Evolutionary conservation across 2,329 filamentous ascomycete species (phyloP), one percentile per base, ranked within the genome.

Genomic region (Phialocephala sp.): DNA sequence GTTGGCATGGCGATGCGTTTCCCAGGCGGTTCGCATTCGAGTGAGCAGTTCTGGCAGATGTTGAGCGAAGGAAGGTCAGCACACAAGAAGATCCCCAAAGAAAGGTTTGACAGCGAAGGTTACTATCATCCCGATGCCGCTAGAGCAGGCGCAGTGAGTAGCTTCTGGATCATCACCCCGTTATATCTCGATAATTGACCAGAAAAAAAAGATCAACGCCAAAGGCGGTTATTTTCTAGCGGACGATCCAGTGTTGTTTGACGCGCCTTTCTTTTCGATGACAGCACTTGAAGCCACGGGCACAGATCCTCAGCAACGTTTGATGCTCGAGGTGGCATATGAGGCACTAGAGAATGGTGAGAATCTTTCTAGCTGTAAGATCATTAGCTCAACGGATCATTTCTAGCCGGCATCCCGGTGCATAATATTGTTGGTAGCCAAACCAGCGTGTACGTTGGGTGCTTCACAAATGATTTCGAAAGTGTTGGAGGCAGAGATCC

Each of bases 41-140:
- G 82, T 66, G 88, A 92, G 64, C 84, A 85, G 62, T 86, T 93
- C 39, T 93, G 91, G 91, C 87, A 91, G 66, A 81, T 93, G 12
- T 82, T 93, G 27, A 85, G 87, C 74, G 88, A 90, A 76, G 90
- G 90, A 14, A 83, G 92, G 9, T 90, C 92, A 74, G 90, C 57
- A 24, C 74, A 72, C 71, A 61, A 57, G 15, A 65, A 71, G 36
- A 69, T 78, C 18, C 76, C 75, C 15, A n/a, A 50, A 9, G 54
- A 63, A 11, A 79, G 84, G 2, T 79, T 85, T 66, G 84, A 85
- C 52, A 78, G 82, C 27, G 76, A 82, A 15, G 82, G 74, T 2
- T 76, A 74, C 68, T 80, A 79, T 69, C 78, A 80, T 64, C 79
- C 79, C 5, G 75, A 79, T 62, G 68, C 56, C 4, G 56, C 56